Conservation (phyloP, 176 grass and related monocot genomes). For the Luzula sylvatica region DNA sequence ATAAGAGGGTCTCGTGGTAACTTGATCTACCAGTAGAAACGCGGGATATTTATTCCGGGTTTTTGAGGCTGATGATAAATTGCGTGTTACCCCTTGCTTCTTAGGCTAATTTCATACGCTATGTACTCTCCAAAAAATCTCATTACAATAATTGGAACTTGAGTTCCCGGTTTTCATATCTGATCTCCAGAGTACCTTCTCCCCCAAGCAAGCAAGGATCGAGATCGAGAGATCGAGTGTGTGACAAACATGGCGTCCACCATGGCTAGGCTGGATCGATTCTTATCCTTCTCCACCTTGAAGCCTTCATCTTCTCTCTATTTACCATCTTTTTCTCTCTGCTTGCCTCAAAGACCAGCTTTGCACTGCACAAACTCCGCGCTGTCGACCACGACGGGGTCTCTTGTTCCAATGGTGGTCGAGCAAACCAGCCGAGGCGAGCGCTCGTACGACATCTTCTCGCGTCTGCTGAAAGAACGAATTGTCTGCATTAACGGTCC, state of each 20-base stretch:
- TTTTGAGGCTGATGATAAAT: neutral
- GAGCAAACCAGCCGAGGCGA: constrained; percentile 79
- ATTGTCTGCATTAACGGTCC: constrained; percentile 68
- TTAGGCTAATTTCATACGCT: neutral
- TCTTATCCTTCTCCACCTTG: neutral
- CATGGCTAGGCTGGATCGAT: neutral
- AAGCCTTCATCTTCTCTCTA: neutral
- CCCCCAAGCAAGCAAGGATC: neutral
- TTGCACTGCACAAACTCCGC: constrained; percentile 7
- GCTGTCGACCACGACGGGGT: constrained; percentile 17
- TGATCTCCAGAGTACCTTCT: neutral
- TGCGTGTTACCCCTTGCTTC: constrained; percentile 1
- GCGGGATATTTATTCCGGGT: constrained; percentile 12
- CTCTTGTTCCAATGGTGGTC: constrained; percentile 58
- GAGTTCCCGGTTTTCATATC: too few species aligned
- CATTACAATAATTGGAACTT: too few species aligned
- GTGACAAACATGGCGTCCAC: neutral
- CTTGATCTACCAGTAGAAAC: constrained; percentile 8
- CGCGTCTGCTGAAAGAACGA: constrained; percentile 83
- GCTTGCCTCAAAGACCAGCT: neutral
- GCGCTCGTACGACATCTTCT: constrained; percentile 69
- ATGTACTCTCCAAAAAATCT: too few species aligned
- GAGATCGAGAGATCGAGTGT: neutral
- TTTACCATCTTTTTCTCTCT: neutral
- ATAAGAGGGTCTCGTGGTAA: constrained; percentile 21